Percentiles rank a stretch among this genome's conserved stretches.
Conservation (phyloP, 2,329 filamentous ascomycete species). For the Aspergillus flavus region DNA sequence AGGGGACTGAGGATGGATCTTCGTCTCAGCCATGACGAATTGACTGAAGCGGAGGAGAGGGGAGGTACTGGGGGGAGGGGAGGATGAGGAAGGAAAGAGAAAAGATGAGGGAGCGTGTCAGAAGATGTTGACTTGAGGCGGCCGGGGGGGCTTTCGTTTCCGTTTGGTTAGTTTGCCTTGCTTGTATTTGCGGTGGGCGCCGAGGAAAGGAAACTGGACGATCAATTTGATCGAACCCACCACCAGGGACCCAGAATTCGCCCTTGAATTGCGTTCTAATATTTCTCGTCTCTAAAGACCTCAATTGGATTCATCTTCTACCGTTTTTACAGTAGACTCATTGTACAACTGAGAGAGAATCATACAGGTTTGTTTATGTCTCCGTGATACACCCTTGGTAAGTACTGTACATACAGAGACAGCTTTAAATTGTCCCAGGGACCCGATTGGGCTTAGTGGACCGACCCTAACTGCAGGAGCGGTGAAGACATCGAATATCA, state of each 20-base stretch:
- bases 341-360: background rate
- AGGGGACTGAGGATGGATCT: constrained; percentile 47
- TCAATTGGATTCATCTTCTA: background rate
- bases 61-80: constrained; percentile 21
- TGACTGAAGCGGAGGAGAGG: constrained; percentile 26
- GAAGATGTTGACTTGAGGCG: constrained; percentile 5
- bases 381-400: too few relatives aligned
- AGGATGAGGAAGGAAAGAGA: constrained; percentile 16
- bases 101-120: constrained; percentile 10
- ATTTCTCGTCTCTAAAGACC: background rate
- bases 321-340: background rate
- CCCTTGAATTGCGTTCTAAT: background rate
- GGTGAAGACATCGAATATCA: background rate
- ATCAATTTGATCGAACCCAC: background rate
- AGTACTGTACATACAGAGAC: background rate
- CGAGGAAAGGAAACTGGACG: background rate
- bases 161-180: constrained; percentile 4
- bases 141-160: background rate
- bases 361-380: background rate
- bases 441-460: constrained; percentile 7
- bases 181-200: background rate
- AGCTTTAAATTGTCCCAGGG: background rate
- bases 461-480: background rate
- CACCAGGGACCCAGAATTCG: background rate
- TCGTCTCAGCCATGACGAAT: constrained; percentile 40